These are phyloP conservation scores for Penicillium chermesinum DNA, from an alignment of 495 filamentous ascomycete genomes.

Conservation along the genomic window DNA sequence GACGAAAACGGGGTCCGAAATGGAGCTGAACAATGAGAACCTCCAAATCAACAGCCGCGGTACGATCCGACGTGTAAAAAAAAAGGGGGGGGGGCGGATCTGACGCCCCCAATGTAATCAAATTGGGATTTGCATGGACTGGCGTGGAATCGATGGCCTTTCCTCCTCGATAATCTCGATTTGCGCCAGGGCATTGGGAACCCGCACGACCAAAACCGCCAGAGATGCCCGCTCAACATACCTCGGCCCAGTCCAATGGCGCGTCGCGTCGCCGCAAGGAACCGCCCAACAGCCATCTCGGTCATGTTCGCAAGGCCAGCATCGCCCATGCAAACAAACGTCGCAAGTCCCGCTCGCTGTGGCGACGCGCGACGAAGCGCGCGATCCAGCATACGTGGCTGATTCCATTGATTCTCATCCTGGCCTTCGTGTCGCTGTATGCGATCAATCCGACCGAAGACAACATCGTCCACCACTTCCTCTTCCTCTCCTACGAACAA, in stretches of 20 bases:
- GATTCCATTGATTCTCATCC: constrained; percentile 61
- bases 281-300: not conserved
- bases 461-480: constrained; percentile 69
- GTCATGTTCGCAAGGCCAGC: not conserved
- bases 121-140: not conserved
- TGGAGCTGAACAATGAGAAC: not conserved
- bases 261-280: not conserved
- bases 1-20: not conserved
- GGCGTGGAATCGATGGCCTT: not conserved
- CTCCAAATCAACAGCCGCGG: not conserved
- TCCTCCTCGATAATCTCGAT: not conserved
- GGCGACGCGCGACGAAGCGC: constrained; percentile 43
- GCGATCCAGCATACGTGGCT: constrained; percentile 49
- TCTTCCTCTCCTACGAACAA: constrained; percentile 83
- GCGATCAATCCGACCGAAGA: constrained; percentile 64
- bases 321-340: not conserved
- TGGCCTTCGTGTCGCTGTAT: constrained; percentile 55
- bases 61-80: not conserved
- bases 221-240: not conserved
- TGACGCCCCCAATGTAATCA: not conserved
- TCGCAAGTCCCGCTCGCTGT: constrained; percentile 32
- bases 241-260: not conserved
- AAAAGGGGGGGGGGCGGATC: not conserved
- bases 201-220: not conserved
- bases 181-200: not conserved